Percentiles rank a stretch among this genome's conserved stretches.
phyloP scores from a whole-genome alignment of 2,329 filamentous ascomycete genomes.

The Colletotrichum tabaci region DNA sequence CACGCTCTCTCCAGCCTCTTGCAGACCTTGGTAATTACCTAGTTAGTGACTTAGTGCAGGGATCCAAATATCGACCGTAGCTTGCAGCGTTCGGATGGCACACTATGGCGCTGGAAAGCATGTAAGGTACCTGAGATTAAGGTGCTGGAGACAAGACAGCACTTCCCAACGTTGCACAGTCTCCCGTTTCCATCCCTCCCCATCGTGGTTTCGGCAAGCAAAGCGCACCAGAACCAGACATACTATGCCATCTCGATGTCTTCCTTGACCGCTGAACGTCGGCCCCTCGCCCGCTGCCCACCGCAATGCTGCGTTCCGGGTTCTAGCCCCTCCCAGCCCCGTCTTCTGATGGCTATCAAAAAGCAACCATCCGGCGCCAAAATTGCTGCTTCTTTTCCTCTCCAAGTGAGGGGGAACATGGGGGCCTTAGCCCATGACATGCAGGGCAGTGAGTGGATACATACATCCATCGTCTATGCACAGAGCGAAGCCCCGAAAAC shows the following conservation, averaged over 20 bases:
- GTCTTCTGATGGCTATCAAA: neutral
- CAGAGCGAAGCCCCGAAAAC: constrained; percentile 25
- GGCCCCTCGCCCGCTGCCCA: constrained; percentile 21
- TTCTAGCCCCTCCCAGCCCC: constrained; percentile 17
- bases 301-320: constrained; percentile 16
- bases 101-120: constrained; percentile 19
- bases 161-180: constrained; percentile 17
- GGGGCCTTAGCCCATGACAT: constrained; percentile 11
- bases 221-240: constrained; percentile 4
- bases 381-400: neutral
- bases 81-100: constrained; percentile 33
- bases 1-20: constrained; percentile 16
- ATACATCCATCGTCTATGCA: neutral
- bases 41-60: neutral
- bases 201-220: constrained; percentile 21
- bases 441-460: constrained; percentile 13
- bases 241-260: neutral
- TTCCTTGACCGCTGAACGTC: constrained; percentile 18
- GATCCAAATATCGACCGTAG: constrained; percentile 7
- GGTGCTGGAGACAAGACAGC: constrained; percentile 6
- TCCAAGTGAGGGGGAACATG: neutral
- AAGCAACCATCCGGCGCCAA: constrained; percentile 3
- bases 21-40: neutral
- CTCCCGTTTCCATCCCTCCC: constrained; percentile 1
- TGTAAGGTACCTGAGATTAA: constrained; percentile 38